A percentile compares a stretch with the other conserved stretches of the same genome.
Evolutionary conservation across 371 early-diverging fungal genomes (phyloP).

Genomic region (Lichtheimia corymbifera): DNA sequence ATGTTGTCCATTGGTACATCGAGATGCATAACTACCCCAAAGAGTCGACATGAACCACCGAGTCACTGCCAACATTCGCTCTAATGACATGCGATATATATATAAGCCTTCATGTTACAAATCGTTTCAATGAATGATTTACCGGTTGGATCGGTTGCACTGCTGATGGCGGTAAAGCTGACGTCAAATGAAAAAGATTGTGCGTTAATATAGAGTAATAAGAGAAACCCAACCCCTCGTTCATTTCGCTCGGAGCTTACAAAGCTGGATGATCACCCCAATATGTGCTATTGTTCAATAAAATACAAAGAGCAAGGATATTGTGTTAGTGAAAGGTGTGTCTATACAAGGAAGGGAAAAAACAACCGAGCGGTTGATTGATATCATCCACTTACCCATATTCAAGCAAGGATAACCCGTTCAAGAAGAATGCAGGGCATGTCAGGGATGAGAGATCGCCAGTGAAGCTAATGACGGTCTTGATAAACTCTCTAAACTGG

Average conservation of each 20-base stretch:
- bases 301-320: too few species aligned
- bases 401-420: constrained; percentile 74
- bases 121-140: neutral
- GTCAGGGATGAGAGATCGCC: constrained; percentile 81
- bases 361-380: too few species aligned
- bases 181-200: too few species aligned
- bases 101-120: too few species aligned
- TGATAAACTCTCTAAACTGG: constrained; percentile 57
- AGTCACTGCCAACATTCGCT: constrained; percentile 66
- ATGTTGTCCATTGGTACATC: constrained; percentile 31
- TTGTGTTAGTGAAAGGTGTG: too few species aligned
- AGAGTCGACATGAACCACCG: constrained; percentile 80
- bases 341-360: too few species aligned
- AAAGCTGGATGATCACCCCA: constrained; percentile 44
- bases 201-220: too few species aligned
- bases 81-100: constrained; percentile 17
- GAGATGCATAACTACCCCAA: constrained; percentile 63
- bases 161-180: constrained; percentile 45
- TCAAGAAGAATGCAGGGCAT: constrained; percentile 78
- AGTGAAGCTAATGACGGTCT: constrained; percentile 72
- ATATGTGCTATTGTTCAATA: constrained; percentile 22
- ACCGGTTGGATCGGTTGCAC: constrained; percentile 56
- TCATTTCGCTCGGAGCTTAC: constrained; percentile 14
- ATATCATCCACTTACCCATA: constrained; percentile 58
- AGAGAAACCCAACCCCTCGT: neutral